Base-by-base conservation (phyloP, 345 rosid genomes). In the Rhizophora apiculata region DNA sequence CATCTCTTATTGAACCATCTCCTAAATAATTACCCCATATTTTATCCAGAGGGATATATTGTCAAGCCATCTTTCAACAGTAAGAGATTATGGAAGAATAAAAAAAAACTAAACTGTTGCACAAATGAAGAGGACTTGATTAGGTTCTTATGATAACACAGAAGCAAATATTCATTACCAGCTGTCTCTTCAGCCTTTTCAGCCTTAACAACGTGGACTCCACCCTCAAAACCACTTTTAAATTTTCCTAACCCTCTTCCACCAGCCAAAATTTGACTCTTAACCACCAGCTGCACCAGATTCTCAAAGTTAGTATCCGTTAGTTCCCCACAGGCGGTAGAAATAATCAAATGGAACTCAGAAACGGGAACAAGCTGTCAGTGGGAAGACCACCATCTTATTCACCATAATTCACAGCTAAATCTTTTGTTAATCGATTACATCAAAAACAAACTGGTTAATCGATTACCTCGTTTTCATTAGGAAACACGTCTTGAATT, bases 231-330 rank as follows among this genome's bases (percentile, higher is more conserved):
- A 60, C 99, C 97, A 18, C 80, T 92, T 71, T 84, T 89, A 75
- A 96, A 96, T 20, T 91, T 90, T 62, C 98, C 99, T 66, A 96
- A 81, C 59, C 98, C 99, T 83, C 99, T 85, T 24, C 99, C 99
- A 72, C 98, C 99, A 57, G 99, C 99, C 87, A 96, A 82, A 82
- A 96, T 83, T 83, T 92, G 99, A 73, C 99, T 96, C 82, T 96
- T 96, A 75, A 92, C 97, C 46, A 90, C 99, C 79, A 96, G 57
- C 99, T 96, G 82, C 79, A 81, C 63, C 76, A 74, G 3, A 69
- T 52, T 32, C 68, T 43, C 49, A 64, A 64, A 58, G 39, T 13
- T 63, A 62, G 37, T 46, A 63, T 49, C 69, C 48, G 37, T 62
- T 49, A 24, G 20, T 62, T 48, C 19, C 26, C 46, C 32, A 43